Evolutionary conservation across 495 filamentous ascomycete genomes (phyloP).

Genomic region (Penicillium salamii): DNA sequence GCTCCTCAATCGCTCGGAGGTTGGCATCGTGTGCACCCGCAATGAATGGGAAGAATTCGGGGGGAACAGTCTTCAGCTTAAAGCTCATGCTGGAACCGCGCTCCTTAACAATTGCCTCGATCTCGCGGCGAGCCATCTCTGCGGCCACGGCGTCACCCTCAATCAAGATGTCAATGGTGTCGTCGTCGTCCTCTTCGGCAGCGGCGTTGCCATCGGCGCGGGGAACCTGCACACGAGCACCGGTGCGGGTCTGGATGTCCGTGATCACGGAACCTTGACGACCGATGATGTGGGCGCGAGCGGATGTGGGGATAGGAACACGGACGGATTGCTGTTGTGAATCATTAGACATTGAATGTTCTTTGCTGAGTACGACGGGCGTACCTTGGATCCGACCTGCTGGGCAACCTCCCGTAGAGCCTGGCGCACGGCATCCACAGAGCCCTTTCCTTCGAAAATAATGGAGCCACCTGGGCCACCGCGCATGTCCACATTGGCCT

Average conservation of each 20-base stretch:
- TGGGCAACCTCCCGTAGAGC: slow-evolving; percentile 82
- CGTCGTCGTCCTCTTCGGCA: slow-evolving; percentile 67
- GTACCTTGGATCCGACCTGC: slow-evolving; percentile 83
- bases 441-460: slow-evolving; percentile 78
- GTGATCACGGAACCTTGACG: slow-evolving; percentile 87
- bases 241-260: slow-evolving; percentile 76
- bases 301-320: slow-evolving; percentile 76
- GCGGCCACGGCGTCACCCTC: slow-evolving; percentile 87
- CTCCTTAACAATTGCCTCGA: slow-evolving; percentile 81
- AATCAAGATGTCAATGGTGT: slow-evolving; percentile 77
- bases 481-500: slow-evolving; percentile 75
- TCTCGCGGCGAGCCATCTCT: slow-evolving; percentile 74
- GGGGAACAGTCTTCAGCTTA: slow-evolving; percentile 74
- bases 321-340: slow-evolving; percentile 61
- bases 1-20: slow-evolving; percentile 65
- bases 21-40: slow-evolving; percentile 72
- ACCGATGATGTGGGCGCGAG: slow-evolving; percentile 86
- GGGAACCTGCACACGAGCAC: slow-evolving; percentile 84
- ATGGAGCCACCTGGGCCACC: slow-evolving; percentile 62
- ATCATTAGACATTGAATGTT: background rate
- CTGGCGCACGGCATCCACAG: slow-evolving; percentile 70
- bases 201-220: slow-evolving; percentile 60
- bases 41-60: slow-evolving; percentile 95
- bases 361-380: background rate
- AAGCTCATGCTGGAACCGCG: slow-evolving; percentile 76